Base-by-base conservation (phyloP, 75 land plant genomes). In the Pinus taeda region DNA sequence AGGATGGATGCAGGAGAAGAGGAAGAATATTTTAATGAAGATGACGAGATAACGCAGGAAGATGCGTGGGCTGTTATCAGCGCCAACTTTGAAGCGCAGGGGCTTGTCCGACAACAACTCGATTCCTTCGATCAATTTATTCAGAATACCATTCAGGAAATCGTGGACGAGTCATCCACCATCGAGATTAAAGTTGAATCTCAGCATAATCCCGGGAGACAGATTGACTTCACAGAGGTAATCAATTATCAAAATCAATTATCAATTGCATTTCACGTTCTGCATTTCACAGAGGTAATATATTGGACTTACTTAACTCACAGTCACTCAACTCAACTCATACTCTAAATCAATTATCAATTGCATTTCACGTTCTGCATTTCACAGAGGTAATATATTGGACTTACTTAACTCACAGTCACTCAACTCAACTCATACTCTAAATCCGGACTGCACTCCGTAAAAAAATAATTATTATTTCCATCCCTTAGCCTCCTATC, bases 91-190 rank as follows among this genome's bases (percentile, higher is more conserved):
- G 98, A 97, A 82, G 98, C 95, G 83, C 95, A 97, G 79, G 99
- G 99, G 1, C 76, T 97, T 75, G 99, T 97, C 59, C 79, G 99
- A 37, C 99, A 97, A 82, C 99, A 97, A 85, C 94, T 97, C 57
- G 99, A 97, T 37, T 97, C 99, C 1, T 97, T 97, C 84, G 99
- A 97, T 74, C 98, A 97, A 85, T 97, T 97, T 84, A 97, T 97
- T 62, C 98, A 95, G 89, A 97, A 97, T 76, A 97, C 99, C 3
- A 95, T 97, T 98, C 99, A 97, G 74, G 99, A 97, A 65, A 97
- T 97, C 59, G 99, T 97, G 3, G 99, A 97, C 78, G 99, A 97
- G 81, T 95, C 98, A 0, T 88, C 92, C 7, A 95, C 94, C 15
- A 94, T 97, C 74, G 98, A 95, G 87, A 93, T 97, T 63, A 87